Evolutionary conservation across 2,329 filamentous ascomycete species (phyloP), one percentile per base, ranked within the genome.

Genomic region (Paecilomyces formosus): DNA sequence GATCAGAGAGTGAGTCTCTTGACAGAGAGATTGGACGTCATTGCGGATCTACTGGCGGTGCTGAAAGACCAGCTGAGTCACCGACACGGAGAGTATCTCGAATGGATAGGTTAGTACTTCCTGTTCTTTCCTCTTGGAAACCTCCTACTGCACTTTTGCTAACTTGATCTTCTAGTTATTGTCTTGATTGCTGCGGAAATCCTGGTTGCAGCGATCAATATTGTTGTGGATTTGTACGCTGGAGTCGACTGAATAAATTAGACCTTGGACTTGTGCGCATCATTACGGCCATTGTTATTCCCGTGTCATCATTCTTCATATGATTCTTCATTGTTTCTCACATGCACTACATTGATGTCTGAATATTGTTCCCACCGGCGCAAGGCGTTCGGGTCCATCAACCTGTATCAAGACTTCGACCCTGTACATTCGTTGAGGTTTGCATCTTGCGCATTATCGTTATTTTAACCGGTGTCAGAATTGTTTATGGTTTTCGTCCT

Each of bases 161-260:
- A n/a, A 45, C 39, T 11, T 11, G 30, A 50, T 13, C 33, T 7
- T 55, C 54, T 59, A 92, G 92, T 99, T 51, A 97, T 99, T 67
- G 83, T 97, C 22, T 85, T 99, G 55, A 97, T 99, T 69, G 93
- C 92, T 7, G 92, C 92, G 12, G 94, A 99, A 72, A 97, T 97
- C 62, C 78, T 97, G 7, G 92, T 97, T 54, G 92, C 92, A 1
- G 89, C 85, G 18, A 88, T 97, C 67, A 97, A 97, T 74, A 97
- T 99, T 63, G 83, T 97, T 30, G 94, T 97, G 33, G 94, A 97
- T 74, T 72, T 97, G 64, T 95, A 95, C 69, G 92, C 89, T 58
- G 82, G 82, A 57, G 77, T 84, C 50, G 81, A 86, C 63, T 85
- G 76, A 59, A 21, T 21, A 50, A 13, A 45, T 21, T 50, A n/a